Evolutionary conservation across 2,329 filamentous ascomycete genomes (phyloP).

Genomic region (Alternaria triticimaculans): DNA sequence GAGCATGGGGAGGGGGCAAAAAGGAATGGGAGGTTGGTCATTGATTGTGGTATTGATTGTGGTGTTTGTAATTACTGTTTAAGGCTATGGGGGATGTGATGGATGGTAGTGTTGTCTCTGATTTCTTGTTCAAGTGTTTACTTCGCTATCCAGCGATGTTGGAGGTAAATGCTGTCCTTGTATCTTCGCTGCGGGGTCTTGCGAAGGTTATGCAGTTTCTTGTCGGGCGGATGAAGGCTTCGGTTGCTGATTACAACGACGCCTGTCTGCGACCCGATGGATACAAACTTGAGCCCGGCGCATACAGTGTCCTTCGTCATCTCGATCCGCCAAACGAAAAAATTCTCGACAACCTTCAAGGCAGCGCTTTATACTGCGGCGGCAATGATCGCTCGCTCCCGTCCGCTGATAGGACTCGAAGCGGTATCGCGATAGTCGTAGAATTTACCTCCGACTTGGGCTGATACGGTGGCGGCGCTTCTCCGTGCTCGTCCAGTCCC

Average conservation of each 20-base stretch:
- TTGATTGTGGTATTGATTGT: not conserved
- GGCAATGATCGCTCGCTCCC: slow-evolving; percentile 40
- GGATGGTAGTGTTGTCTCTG: not conserved
- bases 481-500: slow-evolving; percentile 68
- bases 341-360: not conserved
- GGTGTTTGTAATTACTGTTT: not conserved
- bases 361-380: slow-evolving; percentile 47
- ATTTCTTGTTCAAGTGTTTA: not conserved
- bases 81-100: not conserved
- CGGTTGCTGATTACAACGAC: not conserved
- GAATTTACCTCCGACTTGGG: slow-evolving; percentile 37
- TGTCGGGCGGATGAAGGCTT: not conserved
- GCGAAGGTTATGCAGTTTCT: not conserved
- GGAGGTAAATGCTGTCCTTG: not conserved
- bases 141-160: not conserved
- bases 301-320: not conserved
- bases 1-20: not conserved
- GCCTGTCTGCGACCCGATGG: not conserved
- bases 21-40: not conserved
- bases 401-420: slow-evolving; percentile 49
- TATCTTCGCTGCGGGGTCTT: not conserved
- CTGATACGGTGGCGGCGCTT: slow-evolving; percentile 69
- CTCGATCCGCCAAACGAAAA: not conserved
- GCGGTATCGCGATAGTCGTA: slow-evolving; percentile 40
- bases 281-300: not conserved